A percentile compares a stretch with the other conserved stretches of the same genome.
Evolutionary conservation across 306 rosid species (phyloP).

Genomic region (Cicer bijugum): DNA sequence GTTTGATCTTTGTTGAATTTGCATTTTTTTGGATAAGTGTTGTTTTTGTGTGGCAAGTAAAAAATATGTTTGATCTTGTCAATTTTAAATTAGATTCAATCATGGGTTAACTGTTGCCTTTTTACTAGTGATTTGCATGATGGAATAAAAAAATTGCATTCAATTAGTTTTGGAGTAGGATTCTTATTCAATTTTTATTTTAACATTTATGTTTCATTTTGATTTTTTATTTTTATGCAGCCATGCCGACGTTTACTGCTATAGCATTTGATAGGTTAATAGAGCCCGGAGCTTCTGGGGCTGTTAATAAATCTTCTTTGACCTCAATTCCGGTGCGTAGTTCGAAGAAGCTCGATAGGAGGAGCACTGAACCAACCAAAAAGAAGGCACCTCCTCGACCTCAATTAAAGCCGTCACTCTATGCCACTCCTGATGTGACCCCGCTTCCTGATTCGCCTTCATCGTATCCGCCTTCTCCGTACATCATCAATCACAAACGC

Average conservation of each 20-base stretch:
- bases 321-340: constrained; percentile 58
- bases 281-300: constrained; percentile 77
- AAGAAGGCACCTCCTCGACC: constrained; percentile 65
- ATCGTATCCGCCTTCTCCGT: constrained; percentile 86
- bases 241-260: constrained; percentile 86
- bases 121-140: constrained; percentile 12
- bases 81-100: constrained; percentile 15
- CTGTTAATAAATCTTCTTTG: constrained; percentile 62
- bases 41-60: background rate
- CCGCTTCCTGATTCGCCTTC: constrained; percentile 90
- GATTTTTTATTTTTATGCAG: constrained; percentile 51
- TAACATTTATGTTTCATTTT: constrained; percentile 41
- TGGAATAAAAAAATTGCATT: background rate
- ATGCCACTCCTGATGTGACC: constrained; percentile 84
- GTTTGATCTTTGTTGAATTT: constrained; percentile 15
- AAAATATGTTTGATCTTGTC: no score
- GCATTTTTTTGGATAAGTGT: background rate
- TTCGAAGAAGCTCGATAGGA: constrained; percentile 58
- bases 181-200: background rate
- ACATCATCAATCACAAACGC: constrained; percentile 88
- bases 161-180: background rate
- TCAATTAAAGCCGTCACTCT: constrained; percentile 82
- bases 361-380: constrained; percentile 48
- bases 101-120: background rate
- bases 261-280: constrained; percentile 88